Base-by-base conservation (phyloP, 2,329 filamentous ascomycete species). In the Davidsoniella virescens region DNA sequence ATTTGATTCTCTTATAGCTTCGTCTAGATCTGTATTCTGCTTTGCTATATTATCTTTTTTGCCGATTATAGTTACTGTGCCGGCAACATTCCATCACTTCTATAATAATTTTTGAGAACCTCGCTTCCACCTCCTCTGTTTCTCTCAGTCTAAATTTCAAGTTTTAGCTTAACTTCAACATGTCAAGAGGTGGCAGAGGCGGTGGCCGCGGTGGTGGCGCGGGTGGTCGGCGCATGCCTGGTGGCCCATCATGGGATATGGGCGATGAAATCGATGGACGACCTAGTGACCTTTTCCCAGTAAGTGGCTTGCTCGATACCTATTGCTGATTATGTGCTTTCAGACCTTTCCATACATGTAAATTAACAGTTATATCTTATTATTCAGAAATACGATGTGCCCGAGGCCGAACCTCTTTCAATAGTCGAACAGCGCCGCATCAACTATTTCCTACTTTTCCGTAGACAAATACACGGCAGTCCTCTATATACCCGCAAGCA, bases 261-360 rank as follows among this genome's bases (percentile, higher is more conserved):
- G 65, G 69, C 39, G 72, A 75, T 55, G 75, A 78, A 55, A 70
- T 72, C 7, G 72, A 76, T 59, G 69, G 69, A 47, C 67, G 71
- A 29, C 75, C 75, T 5, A 72, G 72, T n/a, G 75, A 78, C 56
- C 69, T 75, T 8, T 78, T 78, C 54, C 75, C 75, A 0, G 73
- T 76, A 61, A 53, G 69, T 57, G 8, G 36, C 44, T 36, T 26
- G 23, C 12, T 5, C 14, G 44, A 16, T 2, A 23, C 17, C 10
- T 23, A 14, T 17, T n/a, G 25, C 40, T 23, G 40, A 18, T 12
- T 43, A 10, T 20, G 9, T 23, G 7, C 20, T 40, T 23, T 23
- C 2, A 6, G 12, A 2, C 14, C 16, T 26, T 12, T 4, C 3
- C 4, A 18, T n/a, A 6, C 17, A 33, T 7, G 29, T 26, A 5